phyloP scores from a whole-genome alignment of 108 stramenopile genomes.

The Pseudonitzschia multiseries region DNA sequence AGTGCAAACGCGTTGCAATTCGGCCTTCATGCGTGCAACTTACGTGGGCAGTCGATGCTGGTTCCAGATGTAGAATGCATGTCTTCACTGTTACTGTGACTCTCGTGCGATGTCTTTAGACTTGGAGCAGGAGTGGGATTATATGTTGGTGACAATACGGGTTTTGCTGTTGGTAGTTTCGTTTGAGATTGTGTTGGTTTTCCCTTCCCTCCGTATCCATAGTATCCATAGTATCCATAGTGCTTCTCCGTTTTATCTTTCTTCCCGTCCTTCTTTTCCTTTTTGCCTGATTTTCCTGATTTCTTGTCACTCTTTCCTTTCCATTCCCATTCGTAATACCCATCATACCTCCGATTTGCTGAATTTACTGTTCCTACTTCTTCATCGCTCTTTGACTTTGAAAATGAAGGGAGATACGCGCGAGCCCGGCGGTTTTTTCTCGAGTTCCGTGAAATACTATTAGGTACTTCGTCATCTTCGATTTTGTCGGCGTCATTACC shows the following conservation, averaged over 20 bases:
- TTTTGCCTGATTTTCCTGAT: background rate
- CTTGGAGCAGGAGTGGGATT: background rate
- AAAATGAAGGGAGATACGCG: constrained; percentile 1
- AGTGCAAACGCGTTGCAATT: background rate
- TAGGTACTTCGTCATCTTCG: background rate
- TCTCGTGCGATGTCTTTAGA: background rate
- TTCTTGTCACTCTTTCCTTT: constrained; percentile 2
- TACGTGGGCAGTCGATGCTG: constrained; percentile 20
- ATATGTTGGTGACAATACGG: background rate
- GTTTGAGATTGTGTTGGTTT: background rate
- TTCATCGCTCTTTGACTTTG: background rate
- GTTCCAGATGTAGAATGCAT: background rate
- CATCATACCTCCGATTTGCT: background rate
- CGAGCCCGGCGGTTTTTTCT: background rate
- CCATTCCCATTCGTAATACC: constrained; percentile 7
- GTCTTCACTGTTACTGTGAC: background rate
- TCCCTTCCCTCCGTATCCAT: constrained; percentile 4
- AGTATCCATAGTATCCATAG: background rate
- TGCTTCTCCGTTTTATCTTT: constrained; percentile 15
- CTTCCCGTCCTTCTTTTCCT: constrained; percentile 12
- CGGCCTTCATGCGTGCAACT: background rate
- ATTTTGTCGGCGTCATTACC: background rate
- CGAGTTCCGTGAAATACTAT: background rate
- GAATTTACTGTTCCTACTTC: background rate
- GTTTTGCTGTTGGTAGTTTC: background rate